Percentiles rank a stretch among this genome's conserved stretches.
These are phyloP conservation scores for Colletotrichum kahawae DNA, from an alignment of 2,329 filamentous ascomycete species.

Conservation along the genomic window DNA sequence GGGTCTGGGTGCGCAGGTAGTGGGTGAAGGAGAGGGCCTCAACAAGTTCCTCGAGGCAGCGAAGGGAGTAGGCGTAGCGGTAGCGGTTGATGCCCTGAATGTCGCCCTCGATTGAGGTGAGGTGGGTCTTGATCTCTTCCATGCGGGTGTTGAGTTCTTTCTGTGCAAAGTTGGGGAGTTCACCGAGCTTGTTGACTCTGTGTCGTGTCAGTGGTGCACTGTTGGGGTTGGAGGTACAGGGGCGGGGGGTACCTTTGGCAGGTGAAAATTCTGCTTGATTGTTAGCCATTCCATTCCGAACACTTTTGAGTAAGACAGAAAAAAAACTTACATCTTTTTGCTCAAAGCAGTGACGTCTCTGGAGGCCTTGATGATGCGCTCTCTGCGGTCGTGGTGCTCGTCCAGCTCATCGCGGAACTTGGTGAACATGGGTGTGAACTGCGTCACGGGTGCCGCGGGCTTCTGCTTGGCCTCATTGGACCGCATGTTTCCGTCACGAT, in stretches of 20 bases:
- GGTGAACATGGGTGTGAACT: slow-evolving; percentile 80
- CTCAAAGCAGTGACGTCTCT: slow-evolving; percentile 91
- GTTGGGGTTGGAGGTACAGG: not conserved
- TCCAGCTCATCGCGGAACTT: slow-evolving; percentile 87
- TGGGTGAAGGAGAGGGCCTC: slow-evolving; percentile 89
- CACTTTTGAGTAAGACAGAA: fast-evolving
- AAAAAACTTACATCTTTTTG: slow-evolving; percentile 84
- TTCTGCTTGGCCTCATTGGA: slow-evolving; percentile 39
- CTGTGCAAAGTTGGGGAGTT: slow-evolving; percentile 50
- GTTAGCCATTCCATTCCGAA: not conserved
- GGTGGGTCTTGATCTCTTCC: slow-evolving; percentile 72
- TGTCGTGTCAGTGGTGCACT: not conserved
- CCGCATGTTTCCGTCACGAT: slow-evolving; percentile 54
- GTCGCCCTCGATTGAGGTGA: slow-evolving; percentile 72
- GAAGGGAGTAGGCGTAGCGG: slow-evolving; percentile 81
- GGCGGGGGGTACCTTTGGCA: slow-evolving; percentile 38
- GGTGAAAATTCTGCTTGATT: slow-evolving; percentile 38
- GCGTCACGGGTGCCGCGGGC: slow-evolving; percentile 39
- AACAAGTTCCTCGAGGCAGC: slow-evolving; percentile 91
- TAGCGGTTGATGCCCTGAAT: slow-evolving; percentile 79
- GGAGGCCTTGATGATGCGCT: slow-evolving; percentile 88
- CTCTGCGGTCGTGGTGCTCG: slow-evolving; percentile 90
- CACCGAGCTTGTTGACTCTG: slow-evolving; percentile 19
- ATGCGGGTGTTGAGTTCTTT: slow-evolving; percentile 75
- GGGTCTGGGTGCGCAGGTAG: slow-evolving; percentile 78